Evolutionary conservation across 306 rosid species (phyloP).

Genomic region (Malus sylvestris): DNA sequence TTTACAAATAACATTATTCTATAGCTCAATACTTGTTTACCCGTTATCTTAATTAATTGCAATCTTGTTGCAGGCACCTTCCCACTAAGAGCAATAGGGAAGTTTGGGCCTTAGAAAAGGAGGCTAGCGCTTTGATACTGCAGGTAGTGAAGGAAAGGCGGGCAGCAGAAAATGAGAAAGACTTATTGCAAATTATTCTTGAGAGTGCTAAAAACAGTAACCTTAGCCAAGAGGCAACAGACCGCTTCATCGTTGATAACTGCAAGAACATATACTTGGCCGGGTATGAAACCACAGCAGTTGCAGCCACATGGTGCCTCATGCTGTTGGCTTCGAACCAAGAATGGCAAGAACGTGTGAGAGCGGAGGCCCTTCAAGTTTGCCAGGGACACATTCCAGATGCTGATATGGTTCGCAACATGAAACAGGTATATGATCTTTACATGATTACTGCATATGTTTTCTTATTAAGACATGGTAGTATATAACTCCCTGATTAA

Average conservation of each 20-base stretch:
- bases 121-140: slow-evolving; percentile 29
- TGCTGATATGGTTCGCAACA: slow-evolving; percentile 31
- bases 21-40: too few species aligned
- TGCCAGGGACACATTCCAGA: slow-evolving; percentile 24
- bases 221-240: slow-evolving; percentile 12
- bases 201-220: slow-evolving; percentile 32
- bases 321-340: slow-evolving; percentile 42
- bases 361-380: slow-evolving; percentile 27
- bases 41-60: too few species aligned
- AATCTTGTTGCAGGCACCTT: slow-evolving; percentile 20
- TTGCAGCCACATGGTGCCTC: slow-evolving; percentile 36
- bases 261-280: slow-evolving; percentile 42
- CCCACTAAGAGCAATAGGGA: slow-evolving; percentile 49
- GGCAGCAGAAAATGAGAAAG: slow-evolving; percentile 1
- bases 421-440: slow-evolving; percentile 31
- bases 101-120: slow-evolving; percentile 41
- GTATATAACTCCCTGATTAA: too few species aligned
- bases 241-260: slow-evolving; percentile 28
- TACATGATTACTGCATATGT: too few species aligned
- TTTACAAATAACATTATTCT: too few species aligned
- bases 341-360: slow-evolving; percentile 41
- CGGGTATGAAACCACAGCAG: slow-evolving; percentile 40
- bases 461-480: too few species aligned
- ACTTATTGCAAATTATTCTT: slow-evolving; percentile 31
- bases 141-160: slow-evolving; percentile 2